These are phyloP conservation scores for Ophiostoma sp. DNA, from an alignment of 2,329 filamentous ascomycete species.

Conservation along the genomic window DNA sequence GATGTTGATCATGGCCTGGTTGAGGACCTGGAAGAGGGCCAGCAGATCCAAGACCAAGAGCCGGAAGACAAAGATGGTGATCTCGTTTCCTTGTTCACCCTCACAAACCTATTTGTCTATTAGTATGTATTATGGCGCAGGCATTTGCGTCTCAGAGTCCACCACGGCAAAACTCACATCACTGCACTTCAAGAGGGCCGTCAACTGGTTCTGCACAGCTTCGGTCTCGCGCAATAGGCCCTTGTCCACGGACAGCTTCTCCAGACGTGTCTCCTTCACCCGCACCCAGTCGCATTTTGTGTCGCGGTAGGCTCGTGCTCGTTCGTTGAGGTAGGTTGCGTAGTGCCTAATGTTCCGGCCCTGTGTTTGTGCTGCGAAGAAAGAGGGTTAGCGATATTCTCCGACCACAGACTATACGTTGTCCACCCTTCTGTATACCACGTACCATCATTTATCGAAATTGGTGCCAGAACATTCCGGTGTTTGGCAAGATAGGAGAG, in stretches of 20 bases:
- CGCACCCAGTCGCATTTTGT: slow-evolving; percentile 90
- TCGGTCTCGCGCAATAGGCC: slow-evolving; percentile 91
- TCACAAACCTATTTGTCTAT: slow-evolving; percentile 65
- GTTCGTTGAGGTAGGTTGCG: slow-evolving; percentile 78
- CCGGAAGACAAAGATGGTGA: slow-evolving; percentile 90
- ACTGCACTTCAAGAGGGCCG: slow-evolving; percentile 83
- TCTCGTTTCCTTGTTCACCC: slow-evolving; percentile 91
- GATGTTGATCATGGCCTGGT: slow-evolving; percentile 96
- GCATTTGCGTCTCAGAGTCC: not conserved
- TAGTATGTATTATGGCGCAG: not conserved
- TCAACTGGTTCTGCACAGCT: slow-evolving; percentile 82
- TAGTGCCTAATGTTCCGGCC: slow-evolving; percentile 94
- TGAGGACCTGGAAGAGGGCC: slow-evolving; percentile 89
- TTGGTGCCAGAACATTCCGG: slow-evolving; percentile 80
- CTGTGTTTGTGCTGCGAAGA: slow-evolving; percentile 78
- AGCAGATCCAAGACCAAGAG: slow-evolving; percentile 87
- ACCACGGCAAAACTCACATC: slow-evolving; percentile 52
- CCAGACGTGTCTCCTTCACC: slow-evolving; percentile 76
- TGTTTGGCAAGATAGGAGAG: slow-evolving; percentile 80
- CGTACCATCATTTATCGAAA: slow-evolving; percentile 85
- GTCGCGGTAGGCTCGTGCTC: slow-evolving; percentile 77
- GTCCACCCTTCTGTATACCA: slow-evolving; percentile 18
- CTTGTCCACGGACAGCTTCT: slow-evolving; percentile 85
- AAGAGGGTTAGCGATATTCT: not conserved
- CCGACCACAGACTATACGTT: not conserved